Base-by-base conservation (phyloP, 75 land plant genomes). In the Sequoiadendron giganteum region DNA sequence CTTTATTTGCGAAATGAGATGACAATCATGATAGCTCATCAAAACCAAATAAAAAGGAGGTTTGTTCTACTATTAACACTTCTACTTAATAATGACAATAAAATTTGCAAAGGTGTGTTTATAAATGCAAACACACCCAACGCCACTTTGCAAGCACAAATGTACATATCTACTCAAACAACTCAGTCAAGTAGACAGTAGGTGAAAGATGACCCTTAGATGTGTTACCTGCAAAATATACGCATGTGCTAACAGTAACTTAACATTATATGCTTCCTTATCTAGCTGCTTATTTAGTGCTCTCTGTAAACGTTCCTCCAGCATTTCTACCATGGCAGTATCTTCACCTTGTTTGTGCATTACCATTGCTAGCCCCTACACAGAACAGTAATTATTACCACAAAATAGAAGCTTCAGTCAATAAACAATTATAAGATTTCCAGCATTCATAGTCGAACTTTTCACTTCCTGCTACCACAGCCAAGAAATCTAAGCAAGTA, bases 311-410 rank as follows among this genome's bases (percentile, higher is more conserved):
- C 94, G 93, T 13, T 88, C 88, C 34, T 90, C 58, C 15, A 95
- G 89, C 93, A 93, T 93, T 65, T 90, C 91, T 89, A 93, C 91
- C 77, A 90, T 92, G 83, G 95, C 93, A 58, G 90, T 52, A 11
- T 91, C 93, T 90, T 95, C 96, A 86, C 86, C 84, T 43, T 87
- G 90, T 84, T 95, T 95, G 54, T 93, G 93, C 96, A 95, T 93
- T 52, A 89, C 93, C 90, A 92, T 58, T 76, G 95, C 92, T 30
- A 95, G 88, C 76, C 95, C 96, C 96, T 95, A 77, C 30, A 49
- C 19, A 34, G 65, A 36, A 36, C 18, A 30, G 10, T 1, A 82
- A 21, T 47, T 82, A 82, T 28, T 45, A 45, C n/a, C 47, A 10
- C 9, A 28, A 8, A 28, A 43, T 25, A 43, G 48, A 45, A 45